Conservation (phyloP, 352 stramenopile species). For the Saprolegnia diclina region DNA sequence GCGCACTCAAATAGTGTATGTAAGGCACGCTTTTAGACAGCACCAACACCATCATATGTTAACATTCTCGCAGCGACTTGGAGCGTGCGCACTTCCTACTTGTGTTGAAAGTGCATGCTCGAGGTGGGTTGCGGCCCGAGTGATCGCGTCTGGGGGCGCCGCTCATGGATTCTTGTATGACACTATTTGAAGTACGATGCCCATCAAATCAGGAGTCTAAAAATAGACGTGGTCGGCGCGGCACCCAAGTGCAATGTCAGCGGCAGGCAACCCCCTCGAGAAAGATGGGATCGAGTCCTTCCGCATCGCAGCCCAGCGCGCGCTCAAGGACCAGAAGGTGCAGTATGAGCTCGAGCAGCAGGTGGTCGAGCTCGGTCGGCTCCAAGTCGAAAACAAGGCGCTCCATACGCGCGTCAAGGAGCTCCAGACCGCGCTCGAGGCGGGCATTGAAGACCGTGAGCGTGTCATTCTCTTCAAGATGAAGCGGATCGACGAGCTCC, state of each 20-base stretch:
- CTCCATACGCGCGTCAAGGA: constrained; percentile 39
- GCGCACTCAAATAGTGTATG: no score
- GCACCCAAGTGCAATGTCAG: background rate
- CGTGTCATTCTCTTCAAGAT: constrained; percentile 59
- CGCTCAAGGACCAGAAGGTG: constrained; percentile 59
- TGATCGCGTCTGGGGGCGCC: no score
- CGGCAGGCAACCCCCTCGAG: background rate
- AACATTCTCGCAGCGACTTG: no score
- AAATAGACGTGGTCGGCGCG: background rate
- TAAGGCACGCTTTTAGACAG: no score
- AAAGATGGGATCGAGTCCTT: constrained; percentile 52
- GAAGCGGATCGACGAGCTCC: constrained; percentile 56
- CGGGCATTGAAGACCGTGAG: constrained; percentile 62
- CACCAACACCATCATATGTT: no score
- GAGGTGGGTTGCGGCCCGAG: no score
- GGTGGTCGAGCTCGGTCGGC: constrained; percentile 36
- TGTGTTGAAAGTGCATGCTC: no score
- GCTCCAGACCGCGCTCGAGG: constrained; percentile 38
- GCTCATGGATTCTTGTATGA: no score
- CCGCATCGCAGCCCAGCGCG: constrained; percentile 52
- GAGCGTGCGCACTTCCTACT: no score
- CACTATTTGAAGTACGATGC: no score
- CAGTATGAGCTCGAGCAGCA: constrained; percentile 50
- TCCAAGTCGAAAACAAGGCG: constrained; percentile 35
- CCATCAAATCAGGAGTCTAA: background rate